Percentiles rank a stretch among this genome's conserved stretches.
These are phyloP conservation scores for Pseudocercospora eumusae DNA, from an alignment of 2,329 filamentous ascomycete species.

Conservation along the genomic window DNA sequence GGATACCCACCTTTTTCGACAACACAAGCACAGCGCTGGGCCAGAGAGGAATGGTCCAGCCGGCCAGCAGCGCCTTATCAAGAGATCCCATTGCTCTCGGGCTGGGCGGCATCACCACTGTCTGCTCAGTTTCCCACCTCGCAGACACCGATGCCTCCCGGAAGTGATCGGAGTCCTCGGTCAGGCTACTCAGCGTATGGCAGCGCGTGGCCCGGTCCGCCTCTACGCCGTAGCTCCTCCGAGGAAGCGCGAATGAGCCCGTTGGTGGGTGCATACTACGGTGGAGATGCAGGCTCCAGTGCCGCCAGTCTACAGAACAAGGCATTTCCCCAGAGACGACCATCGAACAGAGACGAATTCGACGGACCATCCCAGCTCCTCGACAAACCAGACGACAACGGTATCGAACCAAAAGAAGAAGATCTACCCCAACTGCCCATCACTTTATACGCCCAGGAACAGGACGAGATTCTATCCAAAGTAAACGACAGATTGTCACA, in stretches of 20 bases:
- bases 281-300: constrained; percentile 29
- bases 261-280: constrained; percentile 29
- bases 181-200: constrained; percentile 32
- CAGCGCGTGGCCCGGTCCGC: constrained; percentile 31
- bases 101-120: constrained; percentile 36
- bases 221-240: constrained; percentile 36
- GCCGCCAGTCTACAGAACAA: constrained; percentile 32
- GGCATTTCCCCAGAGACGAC: constrained; percentile 58
- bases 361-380: constrained; percentile 84
- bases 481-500: constrained; percentile 84
- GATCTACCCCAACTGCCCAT: constrained; percentile 81
- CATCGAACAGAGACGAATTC: constrained; percentile 84
- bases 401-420: constrained; percentile 73
- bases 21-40: constrained; percentile 33
- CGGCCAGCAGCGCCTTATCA: constrained; percentile 30
- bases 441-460: constrained; percentile 78
- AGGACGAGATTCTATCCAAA: constrained; percentile 75
- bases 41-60: constrained; percentile 34
- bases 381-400: constrained; percentile 68
- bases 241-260: constrained; percentile 33
- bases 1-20: constrained; percentile 29
- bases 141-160: constrained; percentile 31
- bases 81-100: constrained; percentile 30
- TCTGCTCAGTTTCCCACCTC: constrained; percentile 30
- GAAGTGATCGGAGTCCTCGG: constrained; percentile 29